Conservation (phyloP, 1,139 yeast species). For the Yamadazyma blattariae region DNA sequence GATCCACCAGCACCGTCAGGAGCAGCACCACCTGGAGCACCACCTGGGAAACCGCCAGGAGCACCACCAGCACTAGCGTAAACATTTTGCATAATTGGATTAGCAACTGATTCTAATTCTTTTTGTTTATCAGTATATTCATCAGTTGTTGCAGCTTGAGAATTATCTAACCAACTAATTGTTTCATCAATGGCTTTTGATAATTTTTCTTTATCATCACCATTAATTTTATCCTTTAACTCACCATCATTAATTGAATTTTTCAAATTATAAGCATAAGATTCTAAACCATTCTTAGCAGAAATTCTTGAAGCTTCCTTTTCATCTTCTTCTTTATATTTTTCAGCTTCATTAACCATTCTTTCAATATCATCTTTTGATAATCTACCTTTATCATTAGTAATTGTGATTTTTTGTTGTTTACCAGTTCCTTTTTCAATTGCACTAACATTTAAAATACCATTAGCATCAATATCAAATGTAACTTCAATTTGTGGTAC, state of each 20-base stretch:
- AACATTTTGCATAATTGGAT: conserved; percentile 63
- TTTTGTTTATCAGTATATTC: conserved; percentile 60
- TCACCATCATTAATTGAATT: conserved; percentile 50
- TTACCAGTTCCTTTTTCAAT: conserved; percentile 90
- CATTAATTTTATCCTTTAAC: conserved; percentile 49
- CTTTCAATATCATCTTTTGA: conserved; percentile 48
- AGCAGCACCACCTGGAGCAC: conserved; percentile 40
- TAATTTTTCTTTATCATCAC: conserved; percentile 43
- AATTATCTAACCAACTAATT: conserved; percentile 46
- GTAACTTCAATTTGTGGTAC: conserved; percentile 95
- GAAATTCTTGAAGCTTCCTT: conserved; percentile 33
- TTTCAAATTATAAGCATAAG: conserved; percentile 81
- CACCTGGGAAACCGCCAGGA: conserved; percentile 42
- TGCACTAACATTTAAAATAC: conserved; percentile 90
- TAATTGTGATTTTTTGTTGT: conserved; percentile 36
- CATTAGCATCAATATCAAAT: conserved; percentile 88
- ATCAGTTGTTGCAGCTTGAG: conserved; percentile 51
- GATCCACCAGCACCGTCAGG: conserved; percentile 14
- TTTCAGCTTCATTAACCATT: conserved; percentile 46
- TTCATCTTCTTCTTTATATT: conserved; percentile 37
- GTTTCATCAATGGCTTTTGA: conserved; percentile 42
- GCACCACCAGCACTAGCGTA: conserved; percentile 56
- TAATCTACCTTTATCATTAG: conserved; percentile 48
- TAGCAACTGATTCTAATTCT: conserved; percentile 62
- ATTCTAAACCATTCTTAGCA: conserved; percentile 83